Percentiles rank a stretch among this genome's conserved stretches.
Conservation (phyloP, 2,329 filamentous ascomycete species). For the Xylaria hypoxylon region DNA sequence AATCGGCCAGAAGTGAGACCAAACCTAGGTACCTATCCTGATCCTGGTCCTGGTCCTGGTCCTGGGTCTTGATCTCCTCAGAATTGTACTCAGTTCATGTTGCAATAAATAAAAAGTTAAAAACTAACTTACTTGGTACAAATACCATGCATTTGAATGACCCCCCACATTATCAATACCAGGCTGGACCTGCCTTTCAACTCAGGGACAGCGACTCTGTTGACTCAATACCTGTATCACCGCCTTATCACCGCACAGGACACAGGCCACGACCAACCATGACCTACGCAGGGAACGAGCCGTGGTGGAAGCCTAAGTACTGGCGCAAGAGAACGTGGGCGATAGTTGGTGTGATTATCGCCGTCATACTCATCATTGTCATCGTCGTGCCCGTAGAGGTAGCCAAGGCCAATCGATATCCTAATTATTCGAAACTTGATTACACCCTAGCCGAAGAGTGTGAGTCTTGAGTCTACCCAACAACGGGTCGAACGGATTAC, state of each 20-base stretch:
- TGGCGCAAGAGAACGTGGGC: slow-evolving; percentile 67
- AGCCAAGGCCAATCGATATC: slow-evolving; percentile 57
- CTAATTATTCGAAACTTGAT: slow-evolving; percentile 60
- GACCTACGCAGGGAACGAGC: slow-evolving; percentile 35
- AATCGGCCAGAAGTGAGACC: slow-evolving; percentile 18
- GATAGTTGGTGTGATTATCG: slow-evolving; percentile 54
- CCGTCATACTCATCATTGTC: slow-evolving; percentile 59
- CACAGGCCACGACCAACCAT: slow-evolving; percentile 40
- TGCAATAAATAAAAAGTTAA: slow-evolving; percentile 10
- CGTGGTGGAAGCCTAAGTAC: slow-evolving; percentile 61
- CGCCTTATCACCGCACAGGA: slow-evolving; percentile 35
- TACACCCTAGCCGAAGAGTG: slow-evolving; percentile 64
- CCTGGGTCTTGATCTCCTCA: background rate
- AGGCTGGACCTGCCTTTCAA: slow-evolving; percentile 43
- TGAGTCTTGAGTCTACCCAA: slow-evolving; percentile 48
- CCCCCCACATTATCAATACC: slow-evolving; percentile 32
- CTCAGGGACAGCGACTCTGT: slow-evolving; percentile 42
- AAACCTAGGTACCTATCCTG: slow-evolving; percentile 5
- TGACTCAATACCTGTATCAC: slow-evolving; percentile 41
- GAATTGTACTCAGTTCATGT: slow-evolving; percentile 11
- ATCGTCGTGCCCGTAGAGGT: slow-evolving; percentile 62
- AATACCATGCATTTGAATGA: slow-evolving; percentile 47
- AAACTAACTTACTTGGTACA: slow-evolving; percentile 15
- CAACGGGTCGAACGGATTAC: background rate
- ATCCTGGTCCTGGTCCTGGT: slow-evolving; percentile 6